Base-by-base conservation (phyloP, 2,329 filamentous ascomycete species). In the Pestalotiopsis fici region DNA sequence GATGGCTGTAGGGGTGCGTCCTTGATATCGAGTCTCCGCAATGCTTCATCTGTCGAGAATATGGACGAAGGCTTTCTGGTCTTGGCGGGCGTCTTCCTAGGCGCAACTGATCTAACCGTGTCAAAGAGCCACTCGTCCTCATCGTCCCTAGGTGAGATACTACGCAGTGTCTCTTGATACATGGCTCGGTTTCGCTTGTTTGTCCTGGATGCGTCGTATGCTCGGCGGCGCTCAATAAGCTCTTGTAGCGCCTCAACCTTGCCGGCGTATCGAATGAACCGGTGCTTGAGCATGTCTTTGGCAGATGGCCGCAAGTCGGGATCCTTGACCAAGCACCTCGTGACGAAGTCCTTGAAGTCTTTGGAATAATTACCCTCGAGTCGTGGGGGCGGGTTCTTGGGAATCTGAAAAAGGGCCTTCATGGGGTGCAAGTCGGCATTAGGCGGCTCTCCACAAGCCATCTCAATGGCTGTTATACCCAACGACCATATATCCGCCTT, bases 71-170 rank as follows among this genome's bases (percentile, higher is more conserved):
- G 83, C 68, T 88, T 88, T 65, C 87, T 83, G 60, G 83, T 80
- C 74, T 83, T 87, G 65, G 85, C 81, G 0, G 82, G 83, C 15
- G 83, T 80, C 50, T 86, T 88, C 73, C 87, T 87, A 3, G 88
- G 85, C 3, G 83, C 86, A 37, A 91, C 83, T 0, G 92, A 93
- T 78, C 93, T 96, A 76, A 98, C 90, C 0, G 95, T 98, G 75
- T 98, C 95, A 77, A 98, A 98, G 2, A 97, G 91, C 95, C 95
- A 98, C 71, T 93, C 95, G 70, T 97, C 94, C 18, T 93, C 86
- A 4, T 94, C 91, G 47, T 88, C 84, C 71, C 85, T 89, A 2
- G 88, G 85, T 2, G 87, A 85, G 65, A 97, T 87, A 9, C 88
- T 90, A 73, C 91, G 88, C 61, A 98, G 84, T 3, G 95, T 97